Evolutionary conservation across 140 eudicot species (phyloP).

Genomic region (Bidens hawaiensis): DNA sequence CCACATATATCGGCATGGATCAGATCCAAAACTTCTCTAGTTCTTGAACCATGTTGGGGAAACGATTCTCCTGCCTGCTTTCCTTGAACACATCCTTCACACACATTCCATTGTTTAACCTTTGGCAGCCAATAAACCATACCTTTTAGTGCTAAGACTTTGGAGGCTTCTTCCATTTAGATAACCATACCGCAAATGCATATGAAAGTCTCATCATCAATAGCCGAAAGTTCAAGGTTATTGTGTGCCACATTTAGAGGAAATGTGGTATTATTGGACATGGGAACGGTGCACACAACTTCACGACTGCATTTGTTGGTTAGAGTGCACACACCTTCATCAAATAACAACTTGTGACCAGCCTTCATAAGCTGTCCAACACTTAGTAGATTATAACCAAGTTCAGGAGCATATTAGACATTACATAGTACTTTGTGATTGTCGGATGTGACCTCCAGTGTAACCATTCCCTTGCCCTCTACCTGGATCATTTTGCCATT

Average conservation of each 20-base stretch:
- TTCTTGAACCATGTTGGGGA: neutral
- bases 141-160: neutral
- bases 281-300: neutral
- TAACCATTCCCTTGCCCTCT: too few species aligned
- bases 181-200: neutral
- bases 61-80: neutral
- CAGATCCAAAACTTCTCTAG: neutral
- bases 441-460: too few species aligned
- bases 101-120: neutral
- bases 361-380: too few species aligned
- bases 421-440: too few species aligned
- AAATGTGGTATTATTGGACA: neutral
- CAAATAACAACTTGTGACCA: neutral
- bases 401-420: too few species aligned
- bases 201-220: neutral
- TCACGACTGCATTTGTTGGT: neutral
- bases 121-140: neutral
- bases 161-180: neutral
- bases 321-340: neutral
- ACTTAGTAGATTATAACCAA: too few species aligned
- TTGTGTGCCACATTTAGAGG: neutral
- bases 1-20: neutral
- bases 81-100: neutral
- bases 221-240: neutral
- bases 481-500: too few species aligned